phyloP scores from a whole-genome alignment of 148 eudicot species.

The Diospyros kaki region DNA sequence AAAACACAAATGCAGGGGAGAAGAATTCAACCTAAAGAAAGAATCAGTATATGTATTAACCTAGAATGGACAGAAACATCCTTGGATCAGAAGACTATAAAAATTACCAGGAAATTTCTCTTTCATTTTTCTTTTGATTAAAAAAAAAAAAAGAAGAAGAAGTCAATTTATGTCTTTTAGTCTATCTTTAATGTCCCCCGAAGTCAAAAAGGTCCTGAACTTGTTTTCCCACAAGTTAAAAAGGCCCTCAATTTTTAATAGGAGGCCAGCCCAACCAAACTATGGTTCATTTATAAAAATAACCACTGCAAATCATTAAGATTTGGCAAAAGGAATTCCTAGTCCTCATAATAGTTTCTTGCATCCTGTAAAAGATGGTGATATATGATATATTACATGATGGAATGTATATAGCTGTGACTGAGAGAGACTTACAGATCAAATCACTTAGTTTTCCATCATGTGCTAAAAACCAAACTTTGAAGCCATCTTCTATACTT shows the following conservation, averaged over 20 bases:
- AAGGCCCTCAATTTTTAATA: not conserved
- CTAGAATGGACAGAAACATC: not conserved
- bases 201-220: not conserved
- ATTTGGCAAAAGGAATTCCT: not conserved
- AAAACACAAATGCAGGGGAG: not conserved
- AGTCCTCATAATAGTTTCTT: not conserved
- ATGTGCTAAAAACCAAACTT: constrained; percentile 9
- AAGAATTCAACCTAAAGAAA: not conserved
- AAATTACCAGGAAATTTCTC: too few relatives aligned
- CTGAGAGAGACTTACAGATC: constrained; percentile 13
- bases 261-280: not conserved
- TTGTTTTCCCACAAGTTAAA: not conserved
- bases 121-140: too few relatives aligned
- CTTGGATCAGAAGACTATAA: not conserved
- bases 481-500: constrained; percentile 36
- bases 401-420: not conserved
- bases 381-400: not conserved
- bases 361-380: not conserved
- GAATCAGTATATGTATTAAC: not conserved
- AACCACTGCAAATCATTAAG: not conserved
- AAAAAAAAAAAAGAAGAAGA: not conserved
- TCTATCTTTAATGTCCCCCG: not conserved
- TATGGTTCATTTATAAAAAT: constrained; percentile 5
- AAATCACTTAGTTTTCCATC: not conserved
- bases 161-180: not conserved